phyloP scores from a whole-genome alignment of 2,329 filamentous ascomycete species.

The Nannizziopsis arthrosporioides region DNA sequence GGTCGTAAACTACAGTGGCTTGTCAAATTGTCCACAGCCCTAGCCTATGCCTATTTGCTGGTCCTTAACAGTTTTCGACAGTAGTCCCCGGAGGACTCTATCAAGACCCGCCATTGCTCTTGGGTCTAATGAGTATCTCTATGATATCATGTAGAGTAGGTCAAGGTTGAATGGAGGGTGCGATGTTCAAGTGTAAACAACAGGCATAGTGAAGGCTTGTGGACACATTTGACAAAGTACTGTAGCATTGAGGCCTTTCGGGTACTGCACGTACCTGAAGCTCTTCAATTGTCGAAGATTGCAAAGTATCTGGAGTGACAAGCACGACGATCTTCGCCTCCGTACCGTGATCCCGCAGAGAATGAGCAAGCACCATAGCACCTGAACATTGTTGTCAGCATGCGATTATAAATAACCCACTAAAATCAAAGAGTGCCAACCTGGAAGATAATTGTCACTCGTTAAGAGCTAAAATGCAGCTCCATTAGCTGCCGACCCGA shows the following conservation, averaged over 20 bases:
- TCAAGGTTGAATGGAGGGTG: too few species aligned
- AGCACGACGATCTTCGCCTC: constrained; percentile 75
- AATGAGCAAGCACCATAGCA: constrained; percentile 86
- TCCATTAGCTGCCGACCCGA: constrained; percentile 4
- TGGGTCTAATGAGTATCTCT: too few species aligned
- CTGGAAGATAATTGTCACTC: constrained; percentile 85
- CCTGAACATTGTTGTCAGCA: constrained; percentile 41
- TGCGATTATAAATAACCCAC: background rate
- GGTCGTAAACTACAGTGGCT: too few species aligned
- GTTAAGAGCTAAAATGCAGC: constrained; percentile 58
- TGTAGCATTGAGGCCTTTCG: background rate
- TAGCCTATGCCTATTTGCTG: too few species aligned
- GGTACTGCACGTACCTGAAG: constrained; percentile 50
- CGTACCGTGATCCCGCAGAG: constrained; percentile 78
- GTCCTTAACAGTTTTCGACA: too few species aligned
- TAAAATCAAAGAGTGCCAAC: constrained; percentile 40
- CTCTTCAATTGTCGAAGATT: constrained; percentile 61
- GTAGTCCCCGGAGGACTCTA: too few species aligned
- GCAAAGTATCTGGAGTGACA: constrained; percentile 69
- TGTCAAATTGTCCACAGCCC: too few species aligned
- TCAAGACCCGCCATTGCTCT: too few species aligned
- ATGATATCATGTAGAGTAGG: too few species aligned
- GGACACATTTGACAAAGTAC: background rate
- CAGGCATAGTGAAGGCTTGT: background rate
- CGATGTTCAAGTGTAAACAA: too few species aligned